phyloP scores from a whole-genome alignment of 164 flowering plant genomes.

The Berberis vulgaris region DNA sequence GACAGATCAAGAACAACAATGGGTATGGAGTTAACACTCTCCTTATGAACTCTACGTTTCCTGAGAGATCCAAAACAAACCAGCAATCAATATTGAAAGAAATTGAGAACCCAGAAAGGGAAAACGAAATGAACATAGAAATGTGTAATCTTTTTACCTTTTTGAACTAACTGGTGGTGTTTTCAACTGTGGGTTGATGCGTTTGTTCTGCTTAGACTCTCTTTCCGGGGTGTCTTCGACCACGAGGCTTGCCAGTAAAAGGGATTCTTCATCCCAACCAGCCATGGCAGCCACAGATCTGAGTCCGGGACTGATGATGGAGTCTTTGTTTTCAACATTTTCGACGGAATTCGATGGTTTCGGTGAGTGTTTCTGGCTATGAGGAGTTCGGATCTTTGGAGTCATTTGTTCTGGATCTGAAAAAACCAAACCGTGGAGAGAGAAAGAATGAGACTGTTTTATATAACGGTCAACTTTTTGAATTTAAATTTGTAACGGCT shows the following conservation, averaged over 20 bases:
- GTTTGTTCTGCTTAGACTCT: slow-evolving; percentile 40
- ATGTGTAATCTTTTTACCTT: slow-evolving; percentile 30
- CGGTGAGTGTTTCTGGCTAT: slow-evolving; percentile 9
- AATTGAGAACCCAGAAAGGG: neutral
- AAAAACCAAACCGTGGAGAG: too few species aligned
- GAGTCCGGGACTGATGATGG: slow-evolving; percentile 65
- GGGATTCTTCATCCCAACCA: slow-evolving; percentile 56
- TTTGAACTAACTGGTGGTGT: slow-evolving; percentile 51
- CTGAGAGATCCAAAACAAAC: slow-evolving; percentile 20
- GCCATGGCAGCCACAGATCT: slow-evolving; percentile 82
- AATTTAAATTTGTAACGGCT: too few species aligned
- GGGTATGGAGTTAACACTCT: slow-evolving; percentile 30
- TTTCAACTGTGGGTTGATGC: slow-evolving; percentile 26
- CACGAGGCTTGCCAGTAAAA: slow-evolving; percentile 52
- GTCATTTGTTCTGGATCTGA: too few species aligned
- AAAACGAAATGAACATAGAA: neutral
- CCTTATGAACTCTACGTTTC: slow-evolving; percentile 41
- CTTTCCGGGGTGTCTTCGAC: slow-evolving; percentile 88
- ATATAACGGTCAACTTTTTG: too few species aligned
- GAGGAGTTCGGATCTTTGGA: slow-evolving; percentile 14
- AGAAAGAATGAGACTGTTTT: too few species aligned
- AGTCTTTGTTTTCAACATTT: slow-evolving; percentile 16
- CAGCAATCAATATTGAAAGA: neutral
- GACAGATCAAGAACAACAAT: slow-evolving; percentile 44
- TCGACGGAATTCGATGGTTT: slow-evolving; percentile 3